Evolutionary conservation across 331 rosid species (phyloP), one percentile per base, ranked within the genome.

Genomic region (Dryas integrifolia): DNA sequence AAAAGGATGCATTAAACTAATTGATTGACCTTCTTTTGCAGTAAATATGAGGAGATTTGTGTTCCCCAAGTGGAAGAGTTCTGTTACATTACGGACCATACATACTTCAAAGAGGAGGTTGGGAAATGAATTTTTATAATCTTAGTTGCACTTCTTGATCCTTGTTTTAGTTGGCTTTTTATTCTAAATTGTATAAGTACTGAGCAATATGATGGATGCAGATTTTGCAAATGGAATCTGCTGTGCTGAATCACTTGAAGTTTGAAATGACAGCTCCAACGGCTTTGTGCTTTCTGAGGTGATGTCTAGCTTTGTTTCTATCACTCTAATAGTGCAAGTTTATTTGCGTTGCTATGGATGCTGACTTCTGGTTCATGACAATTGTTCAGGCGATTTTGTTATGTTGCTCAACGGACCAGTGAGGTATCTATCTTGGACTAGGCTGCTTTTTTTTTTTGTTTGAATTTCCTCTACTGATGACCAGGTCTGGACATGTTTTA

Each of bases 191-290:
- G 9, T 15, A 44, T 1, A 45, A 67, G 39, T 26, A 49, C 49
- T 45, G 35, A 73, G 21, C 35, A 60, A 30, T 53, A 16, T 57
- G 44, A 43, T 48, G 38, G 65, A 44, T 60, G 77, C 85, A 92
- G 97, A 90, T 92, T 73, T 80, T 91, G 86, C 83, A 86, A 77
- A 92, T 91, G 97, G 97, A 95, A 85, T 88, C 96, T 47, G 66
- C 85, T 51, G 96, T 92, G 53, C 78, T 95, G 87, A 84, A 95
- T 82, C 83, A 77, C 83, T 82, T 89, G 55, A 92, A 95, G 81
- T 95, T 92, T n/a, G 92, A 95, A 89, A 89, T 95, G 99, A 82
- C 96, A 41, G 90, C 97, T 58, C 96, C 96, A 26, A 92, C 96
- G 26, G 66, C 83, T 16, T 79, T 89, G 69, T 88, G 97, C 78